A percentile compares a stretch with the other conserved stretches of the same genome.
phyloP scores from a whole-genome alignment of 495 filamentous ascomycete genomes.

The Penicillium paradoxum region DNA sequence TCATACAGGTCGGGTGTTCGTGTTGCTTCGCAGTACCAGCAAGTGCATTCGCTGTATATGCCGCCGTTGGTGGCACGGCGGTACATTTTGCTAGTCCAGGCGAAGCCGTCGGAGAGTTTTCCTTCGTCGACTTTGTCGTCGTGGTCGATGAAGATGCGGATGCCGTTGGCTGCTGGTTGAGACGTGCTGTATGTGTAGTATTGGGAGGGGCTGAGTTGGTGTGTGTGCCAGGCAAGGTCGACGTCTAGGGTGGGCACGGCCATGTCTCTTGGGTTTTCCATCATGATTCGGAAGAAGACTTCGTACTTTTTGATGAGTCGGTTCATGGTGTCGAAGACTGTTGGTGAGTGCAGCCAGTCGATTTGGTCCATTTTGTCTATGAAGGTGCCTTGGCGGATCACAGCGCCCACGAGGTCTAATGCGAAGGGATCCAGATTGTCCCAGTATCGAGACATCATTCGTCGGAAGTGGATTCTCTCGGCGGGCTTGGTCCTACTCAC shows the following conservation, averaged over 20 bases:
- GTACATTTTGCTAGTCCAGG: conserved; percentile 71
- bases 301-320: conserved; percentile 64
- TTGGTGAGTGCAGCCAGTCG: conserved; percentile 69
- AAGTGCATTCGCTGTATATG: conserved; percentile 76
- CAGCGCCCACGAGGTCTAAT: conserved; percentile 70
- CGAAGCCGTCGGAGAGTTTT: conserved; percentile 57
- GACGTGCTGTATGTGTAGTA: conserved; percentile 55
- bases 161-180: neutral
- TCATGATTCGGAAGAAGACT: conserved; percentile 65
- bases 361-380: conserved; percentile 76
- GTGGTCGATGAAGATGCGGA: conserved; percentile 61
- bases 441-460: conserved; percentile 81
- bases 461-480: conserved; percentile 51
- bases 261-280: conserved; percentile 43
- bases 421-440: conserved; percentile 66
- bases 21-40: conserved; percentile 84
- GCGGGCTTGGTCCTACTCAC: neutral
- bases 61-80: conserved; percentile 51
- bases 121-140: conserved; percentile 78
- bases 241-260: conserved; percentile 80
- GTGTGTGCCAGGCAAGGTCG: conserved; percentile 72
- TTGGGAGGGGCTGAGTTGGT: conserved; percentile 53
- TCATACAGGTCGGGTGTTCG: conserved; percentile 53
- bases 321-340: conserved; percentile 57
- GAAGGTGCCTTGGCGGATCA: conserved; percentile 73